These are phyloP conservation scores for Salvia hispanica DNA, from an alignment of 257 asterid species.

Conservation along the genomic window DNA sequence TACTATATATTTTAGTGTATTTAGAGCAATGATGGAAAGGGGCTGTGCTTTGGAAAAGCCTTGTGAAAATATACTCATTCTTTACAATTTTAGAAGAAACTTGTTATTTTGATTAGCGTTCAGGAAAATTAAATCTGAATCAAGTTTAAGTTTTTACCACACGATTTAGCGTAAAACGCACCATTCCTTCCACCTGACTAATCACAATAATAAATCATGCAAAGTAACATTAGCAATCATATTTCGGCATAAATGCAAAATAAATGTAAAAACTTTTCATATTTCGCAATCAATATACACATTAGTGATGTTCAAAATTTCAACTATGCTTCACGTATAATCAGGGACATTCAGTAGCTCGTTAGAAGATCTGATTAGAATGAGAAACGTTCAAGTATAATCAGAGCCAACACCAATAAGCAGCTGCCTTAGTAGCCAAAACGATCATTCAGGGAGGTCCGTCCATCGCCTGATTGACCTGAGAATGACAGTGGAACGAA, in stretches of 20 bases:
- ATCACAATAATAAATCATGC: background rate
- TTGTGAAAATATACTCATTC: too few relatives aligned
- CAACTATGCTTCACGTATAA: constrained; percentile 21
- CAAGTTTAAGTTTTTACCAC: too few relatives aligned
- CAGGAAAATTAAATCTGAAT: too few relatives aligned
- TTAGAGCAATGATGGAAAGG: too few relatives aligned
- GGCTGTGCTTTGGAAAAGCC: too few relatives aligned
- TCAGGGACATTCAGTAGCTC: constrained; percentile 2
- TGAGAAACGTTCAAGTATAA: background rate
- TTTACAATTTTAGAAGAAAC: too few relatives aligned
- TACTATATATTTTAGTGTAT: too few relatives aligned
- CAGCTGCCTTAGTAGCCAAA: constrained; percentile 58
- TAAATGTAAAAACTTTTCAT: background rate
- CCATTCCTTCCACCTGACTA: background rate
- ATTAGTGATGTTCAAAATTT: background rate
- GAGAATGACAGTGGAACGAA: constrained; percentile 30
- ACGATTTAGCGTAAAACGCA: too few relatives aligned
- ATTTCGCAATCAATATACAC: background rate
- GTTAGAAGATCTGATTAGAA: background rate
- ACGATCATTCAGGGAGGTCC: constrained; percentile 86
- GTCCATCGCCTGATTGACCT: constrained; percentile 98
- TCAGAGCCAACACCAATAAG: background rate
- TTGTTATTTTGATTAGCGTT: too few relatives aligned
- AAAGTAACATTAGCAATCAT: too few relatives aligned
- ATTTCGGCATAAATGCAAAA: background rate